These are phyloP conservation scores for Ascosphaera aggregata DNA, from an alignment of 2,329 filamentous ascomycete species.

Conservation along the genomic window DNA sequence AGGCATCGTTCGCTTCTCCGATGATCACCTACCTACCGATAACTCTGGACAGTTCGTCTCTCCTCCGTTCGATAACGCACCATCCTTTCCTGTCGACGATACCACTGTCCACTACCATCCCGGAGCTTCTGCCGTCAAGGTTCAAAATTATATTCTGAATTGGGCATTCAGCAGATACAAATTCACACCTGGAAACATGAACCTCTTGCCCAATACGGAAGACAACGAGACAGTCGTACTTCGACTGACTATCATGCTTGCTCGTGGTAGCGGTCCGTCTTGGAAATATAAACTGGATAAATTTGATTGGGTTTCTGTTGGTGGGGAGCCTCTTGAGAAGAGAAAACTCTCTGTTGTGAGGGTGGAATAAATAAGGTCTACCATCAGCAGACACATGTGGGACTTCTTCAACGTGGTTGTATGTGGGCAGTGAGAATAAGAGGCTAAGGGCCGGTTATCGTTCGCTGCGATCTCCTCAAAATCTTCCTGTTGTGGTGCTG, in stretches of 20 bases:
- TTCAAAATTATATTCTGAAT: constrained; percentile 63
- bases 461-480: too few species aligned
- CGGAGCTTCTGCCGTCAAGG: constrained; percentile 6
- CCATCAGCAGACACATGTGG: too few species aligned
- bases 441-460: too few species aligned
- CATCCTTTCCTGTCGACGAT: background rate
- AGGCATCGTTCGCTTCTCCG: constrained; percentile 29
- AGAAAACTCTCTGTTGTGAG: background rate
- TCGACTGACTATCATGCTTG: constrained; percentile 23
- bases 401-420: too few species aligned
- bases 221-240: constrained; percentile 10
- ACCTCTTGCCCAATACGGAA: constrained; percentile 1
- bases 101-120: background rate
- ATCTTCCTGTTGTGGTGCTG: too few species aligned
- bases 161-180: constrained; percentile 97
- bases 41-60: constrained; percentile 19
- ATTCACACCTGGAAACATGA: constrained; percentile 38
- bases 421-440: too few species aligned
- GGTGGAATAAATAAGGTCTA: background rate
- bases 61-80: background rate
- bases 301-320: background rate
- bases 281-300: constrained; percentile 24
- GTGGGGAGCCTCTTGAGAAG: background rate
- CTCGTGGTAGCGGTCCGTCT: constrained; percentile 22
- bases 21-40: constrained; percentile 19